Conservation (phyloP, 2,329 filamentous ascomycete species). For the Verticillium klebahnii region DNA sequence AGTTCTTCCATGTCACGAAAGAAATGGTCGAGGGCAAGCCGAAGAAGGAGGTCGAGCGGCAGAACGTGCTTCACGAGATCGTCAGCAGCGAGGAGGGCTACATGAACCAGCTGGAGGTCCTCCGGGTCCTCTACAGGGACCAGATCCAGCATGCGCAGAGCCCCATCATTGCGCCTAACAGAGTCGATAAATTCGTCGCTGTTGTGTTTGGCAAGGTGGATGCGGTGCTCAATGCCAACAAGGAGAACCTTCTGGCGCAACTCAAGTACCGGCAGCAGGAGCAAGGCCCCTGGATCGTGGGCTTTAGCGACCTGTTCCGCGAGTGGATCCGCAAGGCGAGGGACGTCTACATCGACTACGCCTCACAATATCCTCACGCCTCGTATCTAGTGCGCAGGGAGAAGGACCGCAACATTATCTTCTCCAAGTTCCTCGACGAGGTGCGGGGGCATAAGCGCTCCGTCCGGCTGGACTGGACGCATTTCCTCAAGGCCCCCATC, state of each 20-base stretch:
- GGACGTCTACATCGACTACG: slow-evolving; percentile 86
- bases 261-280: slow-evolving; percentile 96
- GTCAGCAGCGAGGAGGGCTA: slow-evolving; percentile 89
- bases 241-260: slow-evolving; percentile 85
- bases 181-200: slow-evolving; percentile 72
- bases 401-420: slow-evolving; percentile 76
- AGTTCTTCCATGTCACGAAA: slow-evolving; percentile 79
- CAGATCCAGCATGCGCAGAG: slow-evolving; percentile 69
- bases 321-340: slow-evolving; percentile 98
- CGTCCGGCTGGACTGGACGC: slow-evolving; percentile 85
- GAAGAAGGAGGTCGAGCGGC: slow-evolving; percentile 86
- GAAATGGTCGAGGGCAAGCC: slow-evolving; percentile 66
- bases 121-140: slow-evolving; percentile 82
- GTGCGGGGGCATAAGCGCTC: slow-evolving; percentile 75
- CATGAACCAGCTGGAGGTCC: slow-evolving; percentile 82
- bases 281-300: slow-evolving; percentile 89
- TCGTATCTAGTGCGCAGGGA: slow-evolving; percentile 81
- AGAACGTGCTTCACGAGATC: slow-evolving; percentile 94
- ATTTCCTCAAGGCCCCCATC: slow-evolving; percentile 88
- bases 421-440: slow-evolving; percentile 79
- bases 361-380: slow-evolving; percentile 79
- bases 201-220: slow-evolving; percentile 92
- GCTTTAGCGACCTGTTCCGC: slow-evolving; percentile 94
- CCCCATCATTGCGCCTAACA: slow-evolving; percentile 74
- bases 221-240: slow-evolving; percentile 83